Conservation (phyloP, 331 rosid genomes). For the Malus hybrid region DNA sequence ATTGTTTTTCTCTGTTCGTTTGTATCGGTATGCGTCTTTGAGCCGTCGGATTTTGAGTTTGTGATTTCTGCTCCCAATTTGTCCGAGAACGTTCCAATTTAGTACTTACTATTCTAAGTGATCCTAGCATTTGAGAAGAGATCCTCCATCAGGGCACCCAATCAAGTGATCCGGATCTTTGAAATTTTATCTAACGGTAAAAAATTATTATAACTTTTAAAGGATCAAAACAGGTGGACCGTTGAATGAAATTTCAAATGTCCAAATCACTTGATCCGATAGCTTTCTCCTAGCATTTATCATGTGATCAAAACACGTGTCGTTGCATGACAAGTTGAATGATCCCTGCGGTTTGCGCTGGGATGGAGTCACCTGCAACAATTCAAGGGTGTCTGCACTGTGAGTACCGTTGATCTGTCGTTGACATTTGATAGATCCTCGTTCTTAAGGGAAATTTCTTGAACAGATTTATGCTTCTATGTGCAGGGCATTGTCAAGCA, state of each 20-base stretch:
- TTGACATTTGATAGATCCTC: background rate
- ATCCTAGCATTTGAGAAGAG: too few species aligned
- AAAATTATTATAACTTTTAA: too few species aligned
- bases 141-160: accelerated
- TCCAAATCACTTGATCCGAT: too few species aligned
- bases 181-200: accelerated
- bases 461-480: too few species aligned
- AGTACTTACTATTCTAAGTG: too few species aligned
- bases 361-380: conserved; percentile 82
- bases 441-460: too few species aligned
- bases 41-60: background rate
- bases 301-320: too few species aligned
- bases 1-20: background rate
- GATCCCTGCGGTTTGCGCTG: conserved; percentile 81
- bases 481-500: conserved; percentile 57
- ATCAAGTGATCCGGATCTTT: too few species aligned
- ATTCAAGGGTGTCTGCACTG: conserved; percentile 69
- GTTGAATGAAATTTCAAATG: too few species aligned
- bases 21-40: background rate
- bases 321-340: conserved; percentile 16
- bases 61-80: background rate
- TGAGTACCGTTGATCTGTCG: conserved; percentile 14
- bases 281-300: too few species aligned
- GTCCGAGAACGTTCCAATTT: background rate
- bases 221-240: accelerated